Evolutionary conservation across 345 rosid genomes (phyloP).

Genomic region (Adansonia digitata): DNA sequence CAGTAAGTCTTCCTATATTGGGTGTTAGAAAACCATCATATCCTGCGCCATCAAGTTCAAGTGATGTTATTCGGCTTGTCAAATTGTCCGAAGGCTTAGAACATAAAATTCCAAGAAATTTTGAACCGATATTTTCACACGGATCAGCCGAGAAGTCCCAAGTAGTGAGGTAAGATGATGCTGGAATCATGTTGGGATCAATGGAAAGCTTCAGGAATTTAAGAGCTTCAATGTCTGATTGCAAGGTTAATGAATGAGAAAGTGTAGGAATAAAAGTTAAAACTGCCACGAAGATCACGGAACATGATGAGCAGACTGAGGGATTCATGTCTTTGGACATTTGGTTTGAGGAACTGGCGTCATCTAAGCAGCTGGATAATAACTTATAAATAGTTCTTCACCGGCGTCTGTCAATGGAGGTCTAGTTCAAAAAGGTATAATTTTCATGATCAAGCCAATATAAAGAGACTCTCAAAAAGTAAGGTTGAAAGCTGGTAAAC

Average conservation of each 20-base stretch:
- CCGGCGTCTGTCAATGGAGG: background rate
- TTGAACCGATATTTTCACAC: constrained; percentile 32
- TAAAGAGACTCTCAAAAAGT: background rate
- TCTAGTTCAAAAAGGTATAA: background rate
- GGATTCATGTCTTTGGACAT: background rate
- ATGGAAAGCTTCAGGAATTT: constrained; percentile 29
- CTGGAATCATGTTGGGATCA: constrained; percentile 43
- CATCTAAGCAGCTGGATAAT: background rate
- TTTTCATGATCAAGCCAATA: background rate
- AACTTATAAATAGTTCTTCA: background rate
- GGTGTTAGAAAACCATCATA: constrained; percentile 55
- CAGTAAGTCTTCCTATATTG: constrained; percentile 43
- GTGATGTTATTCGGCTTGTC: constrained; percentile 30
- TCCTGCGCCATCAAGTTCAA: constrained; percentile 47
- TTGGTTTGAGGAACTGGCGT: background rate
- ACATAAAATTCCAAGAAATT: constrained; percentile 51
- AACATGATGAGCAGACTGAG: background rate
- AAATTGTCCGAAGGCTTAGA: constrained; percentile 36
- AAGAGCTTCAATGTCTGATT: constrained; percentile 38
- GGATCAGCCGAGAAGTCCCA: constrained; percentile 61
- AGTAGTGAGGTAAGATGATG: constrained; percentile 39
- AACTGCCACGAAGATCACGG: background rate
- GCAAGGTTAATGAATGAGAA: constrained; percentile 19
- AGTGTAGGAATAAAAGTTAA: background rate
- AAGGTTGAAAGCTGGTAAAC: constrained; percentile 1